Evolutionary conservation across 129 eudicot genomes (phyloP).

Genomic region (Glebionis coronaria): DNA sequence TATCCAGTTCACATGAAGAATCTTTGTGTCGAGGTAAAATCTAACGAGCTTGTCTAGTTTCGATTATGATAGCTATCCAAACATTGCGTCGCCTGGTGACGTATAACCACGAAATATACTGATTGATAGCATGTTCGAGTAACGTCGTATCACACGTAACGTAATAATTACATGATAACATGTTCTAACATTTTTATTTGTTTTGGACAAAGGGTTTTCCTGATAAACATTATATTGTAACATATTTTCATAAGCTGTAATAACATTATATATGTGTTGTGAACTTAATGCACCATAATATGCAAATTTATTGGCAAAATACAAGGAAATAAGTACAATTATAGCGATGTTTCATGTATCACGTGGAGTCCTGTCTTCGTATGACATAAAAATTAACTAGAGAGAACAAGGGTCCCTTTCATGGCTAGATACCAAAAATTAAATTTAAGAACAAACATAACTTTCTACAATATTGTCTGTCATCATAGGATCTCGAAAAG

Average conservation of each 20-base stretch:
- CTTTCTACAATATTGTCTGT: not conserved
- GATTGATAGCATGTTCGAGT: not conserved
- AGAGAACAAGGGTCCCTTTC: not conserved
- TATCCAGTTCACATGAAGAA: constrained; percentile 61
- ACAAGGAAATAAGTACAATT: too few relatives aligned
- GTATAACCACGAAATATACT: too few relatives aligned
- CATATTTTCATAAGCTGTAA: not conserved
- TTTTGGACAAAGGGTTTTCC: too few relatives aligned
- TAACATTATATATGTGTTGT: not conserved
- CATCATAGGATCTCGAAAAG: constrained; percentile 44
- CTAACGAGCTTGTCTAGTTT: not conserved
- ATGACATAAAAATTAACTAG: not conserved
- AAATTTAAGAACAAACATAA: not conserved
- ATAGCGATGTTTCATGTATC: too few relatives aligned
- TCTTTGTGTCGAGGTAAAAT: constrained; percentile 42
- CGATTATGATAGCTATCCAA: not conserved
- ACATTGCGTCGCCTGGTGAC: not conserved
- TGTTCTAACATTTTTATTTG: too few relatives aligned
- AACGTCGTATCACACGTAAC: too few relatives aligned
- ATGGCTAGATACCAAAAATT: not conserved
- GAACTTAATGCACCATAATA: not conserved
- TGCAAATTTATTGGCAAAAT: not conserved
- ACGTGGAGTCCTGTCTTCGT: not conserved
- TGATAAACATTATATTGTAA: too few relatives aligned
- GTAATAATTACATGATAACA: too few relatives aligned